Evolutionary conservation across 371 early-diverging fungal species (phyloP), one percentile per base, ranked within the genome.

Genomic region (Zancudomyces culisetae): DNA sequence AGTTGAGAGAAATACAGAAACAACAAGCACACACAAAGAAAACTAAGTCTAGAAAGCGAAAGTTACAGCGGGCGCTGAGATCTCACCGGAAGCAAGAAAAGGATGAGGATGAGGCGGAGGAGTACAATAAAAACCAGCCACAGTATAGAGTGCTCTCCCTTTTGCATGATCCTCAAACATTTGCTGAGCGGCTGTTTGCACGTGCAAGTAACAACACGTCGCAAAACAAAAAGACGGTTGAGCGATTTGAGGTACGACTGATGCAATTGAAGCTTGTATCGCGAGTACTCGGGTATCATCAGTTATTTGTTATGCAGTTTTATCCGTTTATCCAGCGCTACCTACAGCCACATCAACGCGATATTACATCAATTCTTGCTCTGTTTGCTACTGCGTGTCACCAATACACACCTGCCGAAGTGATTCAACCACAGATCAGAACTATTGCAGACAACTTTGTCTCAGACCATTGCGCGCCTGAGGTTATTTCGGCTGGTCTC

Each of bases 361-460:
- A 95, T 58, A 91, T 93, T 1, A 90, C 93, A 27, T 72, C 75
- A 66, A 82, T 96, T n/a, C 69, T 96, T 42, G 93, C 90, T 12
- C 77, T 80, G 54, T 69, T 81, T 29, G 95, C 95, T 20, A 95
- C 94, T 60, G 80, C 87, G 10, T 73, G 81, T 8, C 95, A 97
- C 63, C 77, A 87, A 8, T 70, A 95, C 8, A 81, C 90, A 2
- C 95, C 97, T 27, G 92, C 95, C 2, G 97, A 96, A 59, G 79
- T 71, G 1, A 66, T 93, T 51, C 81, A 81, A 56, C 80, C 85
- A 15, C 78, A 90, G 0, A 63, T 94, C 23, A 79, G 80, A 55
- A 84, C 87, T 1, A 80, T 94, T 41, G 92, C 94, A 20, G 85
- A 95, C 68, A 85, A 87, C 72, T 96, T 96, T 77, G 85, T 94